phyloP scores from a whole-genome alignment of 768 basidiomycete genomes.

The Mycena filopes region DNA sequence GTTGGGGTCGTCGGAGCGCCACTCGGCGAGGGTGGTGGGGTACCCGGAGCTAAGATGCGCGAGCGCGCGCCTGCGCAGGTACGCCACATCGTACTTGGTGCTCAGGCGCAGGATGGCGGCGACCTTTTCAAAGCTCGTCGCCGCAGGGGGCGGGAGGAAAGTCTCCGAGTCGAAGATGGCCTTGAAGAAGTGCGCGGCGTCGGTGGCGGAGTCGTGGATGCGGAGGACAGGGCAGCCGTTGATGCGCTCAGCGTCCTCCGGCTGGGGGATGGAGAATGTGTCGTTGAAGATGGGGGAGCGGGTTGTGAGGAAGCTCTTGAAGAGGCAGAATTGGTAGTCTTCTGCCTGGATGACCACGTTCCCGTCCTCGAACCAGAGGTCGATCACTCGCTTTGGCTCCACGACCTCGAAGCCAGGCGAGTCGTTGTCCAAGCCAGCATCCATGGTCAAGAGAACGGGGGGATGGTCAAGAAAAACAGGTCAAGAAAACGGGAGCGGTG shows the following conservation, averaged over 20 bases:
- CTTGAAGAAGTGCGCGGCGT: slow-evolving; percentile 32
- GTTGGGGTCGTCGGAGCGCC: slow-evolving; percentile 25
- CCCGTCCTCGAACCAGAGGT: slow-evolving; percentile 42
- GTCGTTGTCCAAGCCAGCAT: no score
- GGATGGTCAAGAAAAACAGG: no score
- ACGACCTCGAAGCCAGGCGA: not conserved
- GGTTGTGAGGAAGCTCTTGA: slow-evolving; percentile 24
- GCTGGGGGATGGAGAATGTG: slow-evolving; percentile 35
- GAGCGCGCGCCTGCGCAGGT: slow-evolving; percentile 33
- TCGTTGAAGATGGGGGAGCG: slow-evolving; percentile 35
- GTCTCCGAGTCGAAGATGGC: slow-evolving; percentile 31
- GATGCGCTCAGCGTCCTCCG: slow-evolving; percentile 26
- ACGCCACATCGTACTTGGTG: slow-evolving; percentile 36
- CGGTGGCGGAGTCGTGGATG: slow-evolving; percentile 29
- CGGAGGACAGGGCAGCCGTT: slow-evolving; percentile 31
- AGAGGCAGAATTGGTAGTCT: slow-evolving; percentile 29
- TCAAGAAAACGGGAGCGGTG: no score
- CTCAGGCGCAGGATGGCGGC: slow-evolving; percentile 35
- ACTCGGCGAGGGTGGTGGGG: slow-evolving; percentile 30
- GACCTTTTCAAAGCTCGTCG: slow-evolving; percentile 28
- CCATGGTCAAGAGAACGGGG: no score
- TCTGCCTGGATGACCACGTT: slow-evolving; percentile 33
- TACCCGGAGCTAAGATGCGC: slow-evolving; percentile 35
- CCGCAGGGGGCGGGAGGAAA: slow-evolving; percentile 33
- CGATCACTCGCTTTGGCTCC: slow-evolving; percentile 14